Evolutionary conservation across 352 stramenopile genomes (phyloP).

Genomic region (Pythium aphanidermatum): DNA sequence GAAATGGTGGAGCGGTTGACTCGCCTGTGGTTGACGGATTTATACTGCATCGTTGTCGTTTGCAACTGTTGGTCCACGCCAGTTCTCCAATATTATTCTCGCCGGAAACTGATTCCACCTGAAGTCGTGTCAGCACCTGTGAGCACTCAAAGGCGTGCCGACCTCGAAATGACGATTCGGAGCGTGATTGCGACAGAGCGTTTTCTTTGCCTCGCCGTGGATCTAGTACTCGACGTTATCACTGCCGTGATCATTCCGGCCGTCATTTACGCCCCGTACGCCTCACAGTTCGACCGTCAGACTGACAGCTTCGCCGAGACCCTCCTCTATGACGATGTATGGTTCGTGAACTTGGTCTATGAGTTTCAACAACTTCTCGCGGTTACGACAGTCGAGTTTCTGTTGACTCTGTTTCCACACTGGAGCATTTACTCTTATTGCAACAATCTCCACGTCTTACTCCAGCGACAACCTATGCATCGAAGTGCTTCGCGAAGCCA

Average conservation of each 20-base stretch:
- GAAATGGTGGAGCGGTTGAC: no score
- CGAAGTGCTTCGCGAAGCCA: not conserved
- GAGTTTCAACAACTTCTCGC: conserved; percentile 33
- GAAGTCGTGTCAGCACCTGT: not conserved
- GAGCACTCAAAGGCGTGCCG: not conserved
- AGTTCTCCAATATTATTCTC: conserved; percentile 9
- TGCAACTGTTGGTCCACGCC: conserved; percentile 24
- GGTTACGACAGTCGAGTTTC: not conserved
- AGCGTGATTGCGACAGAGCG: conserved; percentile 4
- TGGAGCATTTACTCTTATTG: conserved; percentile 11
- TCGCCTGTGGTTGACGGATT: conserved; percentile 22
- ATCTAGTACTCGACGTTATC: conserved; percentile 16
- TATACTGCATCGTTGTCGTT: conserved; percentile 14
- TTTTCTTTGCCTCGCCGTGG: conserved; percentile 16
- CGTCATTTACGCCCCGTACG: conserved; percentile 25
- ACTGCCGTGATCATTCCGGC: conserved; percentile 18
- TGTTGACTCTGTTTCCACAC: conserved; percentile 11
- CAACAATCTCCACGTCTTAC: not conserved
- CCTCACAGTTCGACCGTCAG: conserved; percentile 19
- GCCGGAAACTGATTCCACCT: not conserved
- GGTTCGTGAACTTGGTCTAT: conserved; percentile 30
- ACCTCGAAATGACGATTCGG: not conserved
- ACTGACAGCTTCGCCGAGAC: conserved; percentile 18
- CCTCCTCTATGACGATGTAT: conserved; percentile 32
- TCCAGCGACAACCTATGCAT: not conserved